Conservation (phyloP, 495 filamentous ascomycete genomes). For the Neurospora pannonica region DNA sequence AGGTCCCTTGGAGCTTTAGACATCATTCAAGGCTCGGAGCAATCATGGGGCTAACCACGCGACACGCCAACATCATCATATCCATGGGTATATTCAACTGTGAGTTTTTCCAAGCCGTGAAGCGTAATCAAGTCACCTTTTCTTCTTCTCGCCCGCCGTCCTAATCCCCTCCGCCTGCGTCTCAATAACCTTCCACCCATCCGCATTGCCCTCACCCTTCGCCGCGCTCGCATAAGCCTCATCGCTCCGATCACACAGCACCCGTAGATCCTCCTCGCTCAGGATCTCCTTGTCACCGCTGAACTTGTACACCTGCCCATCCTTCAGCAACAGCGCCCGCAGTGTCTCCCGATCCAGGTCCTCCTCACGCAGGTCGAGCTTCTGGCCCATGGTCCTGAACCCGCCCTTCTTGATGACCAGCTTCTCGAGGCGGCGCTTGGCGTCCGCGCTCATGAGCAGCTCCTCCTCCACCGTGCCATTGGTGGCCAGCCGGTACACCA, state of each 20-base stretch:
- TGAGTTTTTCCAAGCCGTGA: background rate
- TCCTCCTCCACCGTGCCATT: conserved; percentile 88
- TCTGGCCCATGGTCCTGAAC: conserved; percentile 54
- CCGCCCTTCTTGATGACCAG: conserved; percentile 90
- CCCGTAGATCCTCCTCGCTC: conserved; percentile 64
- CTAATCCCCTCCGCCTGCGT: conserved; percentile 40
- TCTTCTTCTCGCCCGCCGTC: conserved; percentile 13
- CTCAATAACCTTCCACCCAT: conserved; percentile 61
- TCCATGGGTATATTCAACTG: background rate
- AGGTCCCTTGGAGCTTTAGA: too few species aligned
- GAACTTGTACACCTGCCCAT: conserved; percentile 54
- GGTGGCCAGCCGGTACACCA: conserved; percentile 92
- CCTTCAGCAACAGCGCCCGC: conserved; percentile 48
- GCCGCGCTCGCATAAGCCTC: conserved; percentile 78
- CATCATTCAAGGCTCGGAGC: too few species aligned
- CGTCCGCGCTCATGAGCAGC: conserved; percentile 79
- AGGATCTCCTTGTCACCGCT: conserved; percentile 53
- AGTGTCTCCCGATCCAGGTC: conserved; percentile 48
- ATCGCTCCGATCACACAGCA: conserved; percentile 73
- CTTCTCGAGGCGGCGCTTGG: conserved; percentile 88
- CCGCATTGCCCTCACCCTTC: conserved; percentile 54
- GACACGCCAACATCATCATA: background rate
- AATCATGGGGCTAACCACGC: too few species aligned
- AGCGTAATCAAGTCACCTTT: background rate
- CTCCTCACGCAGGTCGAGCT: conserved; percentile 39